Conservation (phyloP, 371 early-diverging fungal species). For the Rhizopus delemar region DNA sequence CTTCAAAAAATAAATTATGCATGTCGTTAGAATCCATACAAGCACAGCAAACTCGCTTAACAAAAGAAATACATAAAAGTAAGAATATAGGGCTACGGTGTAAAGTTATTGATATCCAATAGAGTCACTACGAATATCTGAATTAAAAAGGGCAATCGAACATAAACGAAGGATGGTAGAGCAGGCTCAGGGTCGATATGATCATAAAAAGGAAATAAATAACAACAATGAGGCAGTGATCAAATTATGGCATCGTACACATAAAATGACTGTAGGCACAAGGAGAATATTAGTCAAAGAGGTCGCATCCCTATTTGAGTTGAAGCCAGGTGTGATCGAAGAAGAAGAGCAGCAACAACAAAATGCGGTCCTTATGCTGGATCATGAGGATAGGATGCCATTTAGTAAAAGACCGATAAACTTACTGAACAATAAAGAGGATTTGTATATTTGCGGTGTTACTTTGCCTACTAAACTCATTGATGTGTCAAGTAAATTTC, state of each 20-base stretch:
- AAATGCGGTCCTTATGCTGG: background rate
- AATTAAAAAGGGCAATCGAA: constrained; percentile 2
- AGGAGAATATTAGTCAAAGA: constrained; percentile 58
- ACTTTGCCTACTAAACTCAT: constrained; percentile 41
- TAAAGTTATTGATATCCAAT: background rate
- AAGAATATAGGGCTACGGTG: background rate
- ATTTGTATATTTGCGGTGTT: constrained; percentile 60
- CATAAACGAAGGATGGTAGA: constrained; percentile 21
- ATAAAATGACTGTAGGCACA: constrained; percentile 41
- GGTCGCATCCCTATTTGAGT: constrained; percentile 58
- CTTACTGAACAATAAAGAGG: constrained; percentile 28
- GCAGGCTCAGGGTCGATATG: background rate
- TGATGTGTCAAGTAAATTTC: constrained; percentile 45
- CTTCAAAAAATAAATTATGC: constrained; percentile 45
- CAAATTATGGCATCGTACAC: constrained; percentile 39
- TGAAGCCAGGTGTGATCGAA: constrained; percentile 44
- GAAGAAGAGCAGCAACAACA: constrained; percentile 10
- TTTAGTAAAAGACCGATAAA: constrained; percentile 4
- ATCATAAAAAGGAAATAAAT: constrained; percentile 9
- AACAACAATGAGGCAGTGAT: constrained; percentile 20
- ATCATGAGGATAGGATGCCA: background rate
- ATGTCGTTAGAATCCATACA: constrained; percentile 31
- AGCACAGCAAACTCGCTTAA: constrained; percentile 27
- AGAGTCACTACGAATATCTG: constrained; percentile 9
- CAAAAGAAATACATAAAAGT: constrained; percentile 44